These are phyloP conservation scores for Exobasidium cylindrosporum DNA, from an alignment of 1,284 basidiomycete species.

Conservation along the genomic window DNA sequence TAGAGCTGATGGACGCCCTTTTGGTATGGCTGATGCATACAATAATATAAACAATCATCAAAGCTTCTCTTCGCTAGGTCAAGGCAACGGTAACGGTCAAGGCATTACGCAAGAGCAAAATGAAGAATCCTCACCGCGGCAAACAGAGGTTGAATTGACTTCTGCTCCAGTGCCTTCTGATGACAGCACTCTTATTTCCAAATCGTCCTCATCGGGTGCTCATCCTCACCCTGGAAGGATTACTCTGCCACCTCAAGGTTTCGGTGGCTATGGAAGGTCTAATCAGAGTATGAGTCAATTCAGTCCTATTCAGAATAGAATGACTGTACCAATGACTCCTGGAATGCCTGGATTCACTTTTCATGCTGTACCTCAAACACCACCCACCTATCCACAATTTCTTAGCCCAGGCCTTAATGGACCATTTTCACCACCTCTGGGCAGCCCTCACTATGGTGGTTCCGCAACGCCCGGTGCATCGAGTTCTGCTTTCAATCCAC, in stretches of 20 bases:
- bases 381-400: slow-evolving; percentile 55
- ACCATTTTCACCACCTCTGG: slow-evolving; percentile 41
- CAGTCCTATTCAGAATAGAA: slow-evolving; percentile 8
- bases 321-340: slow-evolving; percentile 54
- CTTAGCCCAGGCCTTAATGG: slow-evolving; percentile 53
- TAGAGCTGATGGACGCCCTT: not conserved
- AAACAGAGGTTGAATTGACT: not conserved
- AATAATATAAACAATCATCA: not conserved
- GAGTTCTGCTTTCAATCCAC: slow-evolving; percentile 5
- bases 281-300: slow-evolving; percentile 2
- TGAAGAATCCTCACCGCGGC: not conserved
- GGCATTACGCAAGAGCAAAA: not conserved
- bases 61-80: not conserved
- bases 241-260: slow-evolving; percentile 31
- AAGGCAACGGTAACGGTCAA: not conserved
- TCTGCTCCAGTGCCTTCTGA: not conserved
- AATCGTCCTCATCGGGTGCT: no score
- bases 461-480: slow-evolving; percentile 13
- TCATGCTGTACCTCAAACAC: slow-evolving; percentile 56
- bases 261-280: slow-evolving; percentile 11
- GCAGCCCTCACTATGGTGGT: slow-evolving; percentile 15
- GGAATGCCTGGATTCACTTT: slow-evolving; percentile 58
- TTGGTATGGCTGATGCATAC: not conserved
- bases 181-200: not conserved
- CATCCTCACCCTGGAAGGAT: slow-evolving; percentile 39